These are phyloP conservation scores for Rickenella mellea DNA, from an alignment of 768 basidiomycete species.

Conservation along the genomic window DNA sequence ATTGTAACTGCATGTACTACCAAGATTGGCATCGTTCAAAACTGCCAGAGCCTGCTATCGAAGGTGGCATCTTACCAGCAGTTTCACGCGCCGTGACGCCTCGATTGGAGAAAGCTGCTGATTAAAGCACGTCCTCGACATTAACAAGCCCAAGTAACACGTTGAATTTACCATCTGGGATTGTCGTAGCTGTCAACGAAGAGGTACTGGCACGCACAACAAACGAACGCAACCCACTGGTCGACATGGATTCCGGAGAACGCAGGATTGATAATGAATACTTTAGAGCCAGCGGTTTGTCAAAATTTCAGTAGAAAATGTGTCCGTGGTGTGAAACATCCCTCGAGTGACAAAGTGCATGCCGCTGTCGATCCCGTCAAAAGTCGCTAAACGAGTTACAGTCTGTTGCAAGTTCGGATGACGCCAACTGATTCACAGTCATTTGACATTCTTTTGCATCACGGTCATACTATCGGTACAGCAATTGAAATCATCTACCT, in stretches of 20 bases:
- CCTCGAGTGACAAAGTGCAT: too few relatives aligned
- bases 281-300: conserved; percentile 70
- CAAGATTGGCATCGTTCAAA: conserved; percentile 88
- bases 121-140: conserved; percentile 24
- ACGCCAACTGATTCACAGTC: too few relatives aligned
- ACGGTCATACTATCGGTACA: too few relatives aligned
- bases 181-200: conserved; percentile 53
- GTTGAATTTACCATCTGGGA: conserved; percentile 51
- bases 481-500: too few relatives aligned
- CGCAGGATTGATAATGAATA: conserved; percentile 91
- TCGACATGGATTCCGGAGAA: conserved; percentile 72
- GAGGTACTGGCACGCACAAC: too few relatives aligned
- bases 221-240: conserved; percentile 86
- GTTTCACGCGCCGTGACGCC: conserved; percentile 64
- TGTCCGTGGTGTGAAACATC: too few relatives aligned
- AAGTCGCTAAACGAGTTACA: too few relatives aligned
- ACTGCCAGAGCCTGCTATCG: conserved; percentile 60
- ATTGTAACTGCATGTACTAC: conserved; percentile 89
- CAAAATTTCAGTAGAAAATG: too few relatives aligned
- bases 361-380: too few relatives aligned
- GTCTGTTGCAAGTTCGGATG: too few relatives aligned
- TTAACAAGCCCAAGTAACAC: conserved; percentile 59
- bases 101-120: conserved; percentile 19
- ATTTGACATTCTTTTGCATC: too few relatives aligned
- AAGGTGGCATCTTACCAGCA: conserved; percentile 61